phyloP scores from a whole-genome alignment of 2,329 filamentous ascomycete species.

The Aspergillus ochraceus region DNA sequence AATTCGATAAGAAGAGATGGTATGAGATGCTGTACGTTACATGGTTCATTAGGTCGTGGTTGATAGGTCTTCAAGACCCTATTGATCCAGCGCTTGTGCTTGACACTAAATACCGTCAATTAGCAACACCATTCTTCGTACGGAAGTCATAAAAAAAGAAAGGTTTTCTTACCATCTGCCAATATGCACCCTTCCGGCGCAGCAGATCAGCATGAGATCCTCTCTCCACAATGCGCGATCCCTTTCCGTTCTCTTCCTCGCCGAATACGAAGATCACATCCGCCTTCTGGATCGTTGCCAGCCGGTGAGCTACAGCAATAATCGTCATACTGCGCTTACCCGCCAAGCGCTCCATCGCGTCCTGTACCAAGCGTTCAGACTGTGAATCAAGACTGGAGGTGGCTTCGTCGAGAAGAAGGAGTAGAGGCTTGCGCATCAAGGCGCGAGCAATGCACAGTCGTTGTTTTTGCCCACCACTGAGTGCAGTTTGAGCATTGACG shows the following conservation, averaged over 20 bases:
- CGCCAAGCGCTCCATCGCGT: constrained; percentile 63
- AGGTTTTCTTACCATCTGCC: constrained; percentile 51
- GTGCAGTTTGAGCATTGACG: constrained; percentile 47
- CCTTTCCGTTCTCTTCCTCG: constrained; percentile 46
- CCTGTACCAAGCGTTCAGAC: constrained; percentile 66
- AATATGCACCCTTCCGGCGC: constrained; percentile 49
- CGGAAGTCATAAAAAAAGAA: neutral
- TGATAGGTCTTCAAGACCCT: neutral
- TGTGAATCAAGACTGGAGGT: constrained; percentile 64
- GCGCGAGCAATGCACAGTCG: constrained; percentile 57
- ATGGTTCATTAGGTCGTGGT: neutral
- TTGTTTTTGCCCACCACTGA: constrained; percentile 60
- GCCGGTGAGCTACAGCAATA: constrained; percentile 73
- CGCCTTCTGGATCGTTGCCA: constrained; percentile 76
- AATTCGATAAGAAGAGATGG: neutral
- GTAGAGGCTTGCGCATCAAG: constrained; percentile 51
- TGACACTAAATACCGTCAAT: neutral
- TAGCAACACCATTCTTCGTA: neutral
- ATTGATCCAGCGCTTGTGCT: neutral
- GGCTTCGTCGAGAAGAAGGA: constrained; percentile 61
- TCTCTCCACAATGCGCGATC: constrained; percentile 55
- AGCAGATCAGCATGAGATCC: constrained; percentile 62
- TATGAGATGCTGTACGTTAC: neutral
- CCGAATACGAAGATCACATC: constrained; percentile 78
- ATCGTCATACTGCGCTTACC: constrained; percentile 61